Evolutionary conservation across 2,329 filamentous ascomycete species (phyloP).

Genomic region (Verticillium tricorpus): DNA sequence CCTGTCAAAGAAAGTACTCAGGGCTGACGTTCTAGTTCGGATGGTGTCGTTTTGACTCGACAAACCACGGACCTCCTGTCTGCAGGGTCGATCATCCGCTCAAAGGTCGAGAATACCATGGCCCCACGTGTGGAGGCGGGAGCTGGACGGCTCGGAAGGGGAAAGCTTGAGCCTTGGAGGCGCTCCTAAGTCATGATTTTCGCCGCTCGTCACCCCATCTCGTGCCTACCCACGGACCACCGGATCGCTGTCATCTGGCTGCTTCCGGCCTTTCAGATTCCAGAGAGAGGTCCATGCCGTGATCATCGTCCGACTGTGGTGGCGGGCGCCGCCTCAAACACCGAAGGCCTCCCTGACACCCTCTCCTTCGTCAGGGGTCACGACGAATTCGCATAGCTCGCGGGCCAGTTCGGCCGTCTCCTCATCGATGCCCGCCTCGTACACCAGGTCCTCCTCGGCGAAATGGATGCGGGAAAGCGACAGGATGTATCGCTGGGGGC

Average conservation of each 20-base stretch:
- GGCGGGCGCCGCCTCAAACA: constrained; percentile 16
- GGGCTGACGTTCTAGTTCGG: background rate
- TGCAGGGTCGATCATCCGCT: background rate
- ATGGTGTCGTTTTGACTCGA: background rate
- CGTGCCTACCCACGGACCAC: background rate
- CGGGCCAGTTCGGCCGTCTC: constrained; percentile 79
- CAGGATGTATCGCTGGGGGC: constrained; percentile 77
- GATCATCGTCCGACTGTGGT: background rate
- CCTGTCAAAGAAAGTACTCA: background rate
- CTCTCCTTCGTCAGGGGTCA: constrained; percentile 68
- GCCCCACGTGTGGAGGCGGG: background rate
- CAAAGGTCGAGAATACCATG: background rate
- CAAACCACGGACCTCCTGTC: background rate
- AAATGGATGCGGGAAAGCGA: constrained; percentile 82
- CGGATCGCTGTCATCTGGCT: background rate
- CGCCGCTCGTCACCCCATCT: background rate
- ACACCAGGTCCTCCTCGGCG: constrained; percentile 68
- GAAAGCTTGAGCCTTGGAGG: background rate
- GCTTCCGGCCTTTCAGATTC: background rate
- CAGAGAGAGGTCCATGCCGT: background rate
- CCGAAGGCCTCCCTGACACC: constrained; percentile 37
- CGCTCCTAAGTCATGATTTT: background rate
- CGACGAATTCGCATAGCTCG: constrained; percentile 71
- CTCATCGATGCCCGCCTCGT: constrained; percentile 72
- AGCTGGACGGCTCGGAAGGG: background rate